Conservation (phyloP, 306 rosid genomes). For the barrel medic (Medicago truncatula) region DNA sequence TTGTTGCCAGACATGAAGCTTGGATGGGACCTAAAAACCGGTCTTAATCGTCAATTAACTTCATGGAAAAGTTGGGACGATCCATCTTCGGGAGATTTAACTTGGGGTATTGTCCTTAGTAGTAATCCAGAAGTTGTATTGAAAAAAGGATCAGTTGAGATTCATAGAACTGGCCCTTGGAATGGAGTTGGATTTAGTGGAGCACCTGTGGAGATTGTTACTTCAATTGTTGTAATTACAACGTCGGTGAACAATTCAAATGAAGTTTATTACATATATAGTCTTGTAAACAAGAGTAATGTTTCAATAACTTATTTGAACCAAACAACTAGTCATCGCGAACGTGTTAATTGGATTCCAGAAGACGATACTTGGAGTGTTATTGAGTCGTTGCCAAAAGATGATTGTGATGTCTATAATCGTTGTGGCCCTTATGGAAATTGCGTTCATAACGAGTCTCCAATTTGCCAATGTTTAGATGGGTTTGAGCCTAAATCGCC, state of each 20-base stretch:
- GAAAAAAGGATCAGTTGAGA: slow-evolving; percentile 39
- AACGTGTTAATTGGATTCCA: background rate
- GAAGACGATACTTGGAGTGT: slow-evolving; percentile 10
- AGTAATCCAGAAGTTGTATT: slow-evolving; percentile 43
- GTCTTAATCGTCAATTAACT: slow-evolving; percentile 42
- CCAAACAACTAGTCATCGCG: slow-evolving; percentile 9
- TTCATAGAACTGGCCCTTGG: slow-evolving; percentile 53
- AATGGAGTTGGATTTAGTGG: slow-evolving; percentile 46
- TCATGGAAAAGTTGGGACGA: slow-evolving; percentile 63
- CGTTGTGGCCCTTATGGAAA: slow-evolving; percentile 38
- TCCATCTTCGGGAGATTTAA: slow-evolving; percentile 52
- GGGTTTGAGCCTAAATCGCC: slow-evolving; percentile 36
- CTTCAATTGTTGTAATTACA: background rate
- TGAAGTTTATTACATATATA: slow-evolving; percentile 10
- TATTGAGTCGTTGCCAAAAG: background rate
- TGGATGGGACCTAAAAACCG: slow-evolving; percentile 52
- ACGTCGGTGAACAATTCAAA: background rate
- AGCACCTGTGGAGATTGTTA: background rate
- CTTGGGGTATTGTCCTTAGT: slow-evolving; percentile 19
- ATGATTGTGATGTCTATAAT: slow-evolving; percentile 31
- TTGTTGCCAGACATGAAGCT: slow-evolving; percentile 45
- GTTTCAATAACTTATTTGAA: slow-evolving; percentile 33
- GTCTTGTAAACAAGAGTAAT: background rate
- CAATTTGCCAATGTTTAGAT: slow-evolving; percentile 36
- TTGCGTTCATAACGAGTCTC: background rate